Evolutionary conservation across 768 basidiomycete genomes (phyloP), one percentile per base, ranked within the genome.

Genomic region (Exidia glandulosa): DNA sequence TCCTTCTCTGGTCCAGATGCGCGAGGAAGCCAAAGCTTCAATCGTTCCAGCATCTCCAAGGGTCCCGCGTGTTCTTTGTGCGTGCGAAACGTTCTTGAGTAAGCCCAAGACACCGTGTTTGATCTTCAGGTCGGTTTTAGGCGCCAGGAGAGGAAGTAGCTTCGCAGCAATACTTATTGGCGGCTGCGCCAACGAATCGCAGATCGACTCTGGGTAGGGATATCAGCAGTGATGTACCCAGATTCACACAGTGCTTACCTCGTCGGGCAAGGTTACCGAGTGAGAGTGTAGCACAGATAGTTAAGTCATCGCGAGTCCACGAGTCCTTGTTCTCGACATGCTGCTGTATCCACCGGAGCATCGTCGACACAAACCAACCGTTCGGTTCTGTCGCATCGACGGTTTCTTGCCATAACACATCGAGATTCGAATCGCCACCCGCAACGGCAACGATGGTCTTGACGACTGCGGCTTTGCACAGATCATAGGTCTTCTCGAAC

Each of bases 61-160:
- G 6, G 80, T 69, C 6, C 73, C 72, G 32, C 85, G 83, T 61
- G 91, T 88, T 2, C 71, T 65, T 31, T 77, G 69, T 34, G 86
- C 80, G 48, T 81, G 79, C 10, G 7, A 30, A 2, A 99, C 76
- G 68, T 97, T 89, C 69, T 92, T 90, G 45, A 97, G 77, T 36
- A 98, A 75, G 30, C 91, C 91, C 29, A 95, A 76, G 60, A 90
- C 82, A 16, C 90, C 92, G 66, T 97, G 94, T 70, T 94, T 91
- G 62, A 94, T 76, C 70, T 93, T 90, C 68, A 90, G 77, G 67
- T 91, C 87, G 9, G 79, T 77, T 37, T 72, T 68, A 16, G 77
- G 74, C 12, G 77, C 77, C 41, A 90, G 77, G 14, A 87, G 66
- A 7, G 80, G 75, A 16, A 83, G 84, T 14, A 95, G 75, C 37